These are phyloP conservation scores for Prillingera fragicola DNA, from an alignment of 1,284 basidiomycete species.

Conservation along the genomic window DNA sequence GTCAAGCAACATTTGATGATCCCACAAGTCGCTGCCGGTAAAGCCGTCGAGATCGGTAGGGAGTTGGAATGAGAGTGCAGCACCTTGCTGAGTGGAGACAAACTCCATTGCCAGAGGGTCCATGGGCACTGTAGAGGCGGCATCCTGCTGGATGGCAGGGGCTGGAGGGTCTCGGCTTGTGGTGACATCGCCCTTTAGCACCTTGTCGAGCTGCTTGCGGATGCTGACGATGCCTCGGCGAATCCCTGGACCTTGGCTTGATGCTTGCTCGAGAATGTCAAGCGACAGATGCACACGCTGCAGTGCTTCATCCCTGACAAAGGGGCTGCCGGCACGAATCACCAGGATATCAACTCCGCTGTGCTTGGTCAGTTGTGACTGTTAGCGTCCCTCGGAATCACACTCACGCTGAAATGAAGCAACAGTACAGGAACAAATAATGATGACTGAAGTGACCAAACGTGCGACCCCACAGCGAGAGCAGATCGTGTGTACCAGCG, in stretches of 20 bases:
- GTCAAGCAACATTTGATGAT: constrained; percentile 13
- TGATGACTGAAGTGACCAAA: constrained; percentile 13
- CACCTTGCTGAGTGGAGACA: too few relatives aligned
- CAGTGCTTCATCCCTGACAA: constrained; percentile 15
- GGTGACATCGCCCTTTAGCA: neutral
- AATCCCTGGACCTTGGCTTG: constrained; percentile 15
- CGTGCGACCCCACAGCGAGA: constrained; percentile 12
- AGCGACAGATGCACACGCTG: constrained; percentile 15
- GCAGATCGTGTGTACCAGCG: constrained; percentile 7
- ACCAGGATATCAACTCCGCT: constrained; percentile 16
- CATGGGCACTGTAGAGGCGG: too few relatives aligned
- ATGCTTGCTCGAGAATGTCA: constrained; percentile 15
- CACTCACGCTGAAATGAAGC: constrained; percentile 10
- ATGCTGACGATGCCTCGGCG: constrained; percentile 12
- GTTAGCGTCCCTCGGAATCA: too few relatives aligned
- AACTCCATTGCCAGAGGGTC: too few relatives aligned
- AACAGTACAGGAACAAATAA: constrained; percentile 15
- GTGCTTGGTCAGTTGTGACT: neutral
- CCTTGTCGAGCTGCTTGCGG: constrained; percentile 11
- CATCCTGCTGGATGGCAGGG: neutral
- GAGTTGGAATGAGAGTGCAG: too few relatives aligned
- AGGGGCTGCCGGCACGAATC: constrained; percentile 19
- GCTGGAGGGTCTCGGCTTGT: neutral
- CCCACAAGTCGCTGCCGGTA: constrained; percentile 12
- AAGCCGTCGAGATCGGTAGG: neutral